phyloP scores from a whole-genome alignment of 1,284 basidiomycete genomes.

The Agroathelia rolfsii region DNA sequence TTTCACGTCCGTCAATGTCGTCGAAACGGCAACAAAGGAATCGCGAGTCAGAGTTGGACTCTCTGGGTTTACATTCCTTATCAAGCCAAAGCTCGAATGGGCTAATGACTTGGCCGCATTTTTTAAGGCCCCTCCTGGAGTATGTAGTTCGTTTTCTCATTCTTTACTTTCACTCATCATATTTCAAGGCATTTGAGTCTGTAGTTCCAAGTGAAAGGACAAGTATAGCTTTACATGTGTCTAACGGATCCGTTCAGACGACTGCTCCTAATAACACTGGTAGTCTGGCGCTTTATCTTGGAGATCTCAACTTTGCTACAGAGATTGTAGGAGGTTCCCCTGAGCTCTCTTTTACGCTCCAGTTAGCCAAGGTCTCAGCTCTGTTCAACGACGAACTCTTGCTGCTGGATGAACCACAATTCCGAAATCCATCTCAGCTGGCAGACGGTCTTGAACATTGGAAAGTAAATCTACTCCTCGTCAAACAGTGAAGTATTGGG shows the following conservation, averaged over 20 bases:
- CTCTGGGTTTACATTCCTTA: conserved; percentile 54
- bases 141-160: conserved; percentile 34
- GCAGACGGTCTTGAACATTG: conserved; percentile 41
- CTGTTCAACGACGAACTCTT: conserved; percentile 57
- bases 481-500: too few species aligned
- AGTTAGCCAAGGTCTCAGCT: conserved; percentile 34
- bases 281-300: conserved; percentile 57
- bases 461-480: conserved; percentile 60
- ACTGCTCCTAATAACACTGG: conserved; percentile 55
- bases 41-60: conserved; percentile 62
- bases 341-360: conserved; percentile 42
- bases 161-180: conserved; percentile 3
- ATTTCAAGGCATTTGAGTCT: conserved; percentile 74
- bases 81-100: conserved; percentile 60
- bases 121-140: conserved; percentile 80
- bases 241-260: conserved; percentile 60
- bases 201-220: conserved; percentile 89
- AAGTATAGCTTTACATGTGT: conserved; percentile 50
- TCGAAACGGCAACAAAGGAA: conserved; percentile 69
- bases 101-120: conserved; percentile 57
- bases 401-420: conserved; percentile 16
- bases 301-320: conserved; percentile 56
- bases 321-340: conserved; percentile 61
- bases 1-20: conserved; percentile 58
- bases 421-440: conserved; percentile 8